Conservation (phyloP, 2,329 filamentous ascomycete genomes). For the Tolypocladium sp. region DNA sequence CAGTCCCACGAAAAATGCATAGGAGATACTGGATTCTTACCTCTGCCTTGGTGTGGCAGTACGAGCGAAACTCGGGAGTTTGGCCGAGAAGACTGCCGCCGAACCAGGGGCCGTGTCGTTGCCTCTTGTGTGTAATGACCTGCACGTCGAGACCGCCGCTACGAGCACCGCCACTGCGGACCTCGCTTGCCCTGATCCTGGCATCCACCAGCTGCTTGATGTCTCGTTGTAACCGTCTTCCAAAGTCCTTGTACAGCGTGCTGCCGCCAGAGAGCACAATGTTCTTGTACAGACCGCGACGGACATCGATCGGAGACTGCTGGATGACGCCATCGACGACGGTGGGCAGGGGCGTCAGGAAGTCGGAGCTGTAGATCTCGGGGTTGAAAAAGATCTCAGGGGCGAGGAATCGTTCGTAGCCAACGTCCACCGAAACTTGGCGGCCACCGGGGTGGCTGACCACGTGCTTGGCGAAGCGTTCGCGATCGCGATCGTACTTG, state of each 20-base stretch:
- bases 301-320: slow-evolving; percentile 93
- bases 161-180: slow-evolving; percentile 81
- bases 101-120: slow-evolving; percentile 97
- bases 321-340: slow-evolving; percentile 97
- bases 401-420: slow-evolving; percentile 94
- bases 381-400: slow-evolving; percentile 99
- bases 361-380: slow-evolving; percentile 98
- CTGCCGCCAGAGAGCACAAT: slow-evolving; percentile 96
- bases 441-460: slow-evolving; percentile 81
- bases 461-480: slow-evolving; percentile 82
- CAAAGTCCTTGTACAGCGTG: slow-evolving; percentile 98
- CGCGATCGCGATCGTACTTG: slow-evolving; percentile 86
- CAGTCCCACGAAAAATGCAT: too few relatives aligned
- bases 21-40: slow-evolving; percentile 25
- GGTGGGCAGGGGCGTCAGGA: slow-evolving; percentile 85
- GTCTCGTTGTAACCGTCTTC: slow-evolving; percentile 87
- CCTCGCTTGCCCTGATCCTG: slow-evolving; percentile 85
- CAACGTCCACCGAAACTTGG: slow-evolving; percentile 79
- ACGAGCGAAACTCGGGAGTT: slow-evolving; percentile 96
- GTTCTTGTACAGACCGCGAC: slow-evolving; percentile 97
- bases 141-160: slow-evolving; percentile 93
- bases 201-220: slow-evolving; percentile 94
- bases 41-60: slow-evolving; percentile 89
- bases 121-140: slow-evolving; percentile 94
- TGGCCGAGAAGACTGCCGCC: slow-evolving; percentile 92